phyloP scores from a whole-genome alignment of 2,329 filamentous ascomycete genomes.

The Trichoderma sp. region DNA sequence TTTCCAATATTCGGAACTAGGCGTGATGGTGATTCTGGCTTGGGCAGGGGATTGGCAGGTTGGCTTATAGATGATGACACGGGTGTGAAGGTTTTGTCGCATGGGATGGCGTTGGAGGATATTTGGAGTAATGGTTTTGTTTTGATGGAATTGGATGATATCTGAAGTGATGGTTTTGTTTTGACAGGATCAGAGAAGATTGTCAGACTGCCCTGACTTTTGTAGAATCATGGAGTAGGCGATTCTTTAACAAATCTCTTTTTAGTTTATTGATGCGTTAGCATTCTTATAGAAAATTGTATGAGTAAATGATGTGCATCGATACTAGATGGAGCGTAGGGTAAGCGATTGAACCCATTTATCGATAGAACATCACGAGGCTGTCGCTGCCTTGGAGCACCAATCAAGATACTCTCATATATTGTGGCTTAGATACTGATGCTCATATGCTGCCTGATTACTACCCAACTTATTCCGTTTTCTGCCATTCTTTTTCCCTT shows the following conservation, averaged over 20 bases:
- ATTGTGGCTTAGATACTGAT: not conserved
- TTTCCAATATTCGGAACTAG: slow-evolving; percentile 51
- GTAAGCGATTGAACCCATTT: no score
- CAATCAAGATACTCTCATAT: not conserved
- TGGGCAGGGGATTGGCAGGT: not conserved
- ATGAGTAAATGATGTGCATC: no score
- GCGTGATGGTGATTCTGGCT: slow-evolving; percentile 26
- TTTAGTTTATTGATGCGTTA: no score
- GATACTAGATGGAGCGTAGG: no score
- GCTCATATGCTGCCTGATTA: not conserved
- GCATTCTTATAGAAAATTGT: no score
- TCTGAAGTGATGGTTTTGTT: no score
- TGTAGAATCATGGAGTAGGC: no score
- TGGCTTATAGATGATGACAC: not conserved
- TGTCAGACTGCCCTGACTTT: no score
- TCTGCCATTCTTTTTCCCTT: not conserved
- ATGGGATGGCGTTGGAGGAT: not conserved
- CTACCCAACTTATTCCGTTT: not conserved
- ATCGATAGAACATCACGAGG: no score
- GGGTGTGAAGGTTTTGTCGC: not conserved
- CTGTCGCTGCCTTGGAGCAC: no score
- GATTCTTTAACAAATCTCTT: no score
- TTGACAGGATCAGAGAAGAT: no score
- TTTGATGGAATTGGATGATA: not conserved
- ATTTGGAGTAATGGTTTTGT: not conserved